These are phyloP conservation scores for Leishmania lainsoni DNA, from an alignment of 208 protist genomes.

Conservation along the genomic window DNA sequence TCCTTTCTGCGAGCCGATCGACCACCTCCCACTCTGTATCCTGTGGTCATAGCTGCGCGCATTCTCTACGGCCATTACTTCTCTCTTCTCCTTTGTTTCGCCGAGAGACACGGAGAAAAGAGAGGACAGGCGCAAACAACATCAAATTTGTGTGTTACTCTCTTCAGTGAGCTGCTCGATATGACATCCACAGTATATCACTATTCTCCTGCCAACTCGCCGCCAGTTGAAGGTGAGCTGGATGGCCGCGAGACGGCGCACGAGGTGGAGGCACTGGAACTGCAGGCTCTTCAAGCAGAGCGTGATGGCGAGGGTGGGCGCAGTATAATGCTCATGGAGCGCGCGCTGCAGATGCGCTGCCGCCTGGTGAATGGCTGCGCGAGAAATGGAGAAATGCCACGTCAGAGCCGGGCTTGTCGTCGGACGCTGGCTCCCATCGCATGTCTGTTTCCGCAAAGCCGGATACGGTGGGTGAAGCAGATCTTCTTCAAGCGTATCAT, in stretches of 20 bases:
- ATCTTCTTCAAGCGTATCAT: conserved; percentile 26
- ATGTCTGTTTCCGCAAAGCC: conserved; percentile 12
- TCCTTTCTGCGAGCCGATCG: neutral
- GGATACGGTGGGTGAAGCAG: conserved; percentile 18
- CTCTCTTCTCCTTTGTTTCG: neutral
- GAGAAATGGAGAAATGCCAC: conserved; percentile 23
- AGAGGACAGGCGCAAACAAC: neutral
- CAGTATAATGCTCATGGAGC: conserved; percentile 80
- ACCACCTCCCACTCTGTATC: neutral
- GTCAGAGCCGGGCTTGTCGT: neutral
- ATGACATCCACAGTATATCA: conserved; percentile 25
- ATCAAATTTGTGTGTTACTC: neutral
- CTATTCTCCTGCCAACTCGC: conserved; percentile 44
- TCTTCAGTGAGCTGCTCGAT: neutral
- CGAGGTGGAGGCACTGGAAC: conserved; percentile 69
- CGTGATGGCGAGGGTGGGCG: conserved; percentile 50
- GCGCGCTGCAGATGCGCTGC: conserved; percentile 76
- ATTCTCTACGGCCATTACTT: neutral
- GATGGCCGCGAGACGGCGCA: conserved; percentile 60
- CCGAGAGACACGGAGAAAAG: neutral
- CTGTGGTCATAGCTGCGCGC: neutral
- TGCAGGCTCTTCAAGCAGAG: conserved; percentile 58
- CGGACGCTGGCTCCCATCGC: conserved; percentile 4
- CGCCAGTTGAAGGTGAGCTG: conserved; percentile 32
- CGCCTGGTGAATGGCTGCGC: conserved; percentile 30